These are phyloP conservation scores for Chlamydomonas applanata DNA, from an alignment of 139 green algal species.

Conservation along the genomic window DNA sequence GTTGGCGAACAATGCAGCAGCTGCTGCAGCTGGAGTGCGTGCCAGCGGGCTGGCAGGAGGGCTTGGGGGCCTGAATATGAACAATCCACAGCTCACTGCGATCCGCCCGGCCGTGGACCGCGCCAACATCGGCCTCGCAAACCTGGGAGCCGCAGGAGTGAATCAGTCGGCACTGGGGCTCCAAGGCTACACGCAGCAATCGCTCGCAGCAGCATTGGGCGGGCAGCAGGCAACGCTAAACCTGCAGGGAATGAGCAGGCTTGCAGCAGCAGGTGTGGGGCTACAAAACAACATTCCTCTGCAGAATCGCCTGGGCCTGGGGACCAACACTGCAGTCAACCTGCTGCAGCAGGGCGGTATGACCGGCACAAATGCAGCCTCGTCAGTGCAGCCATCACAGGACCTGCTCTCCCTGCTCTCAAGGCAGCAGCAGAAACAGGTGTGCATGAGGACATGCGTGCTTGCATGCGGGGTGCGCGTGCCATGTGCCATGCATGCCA, in stretches of 20 bases:
- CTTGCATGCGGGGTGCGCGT: no score
- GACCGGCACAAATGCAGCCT: background rate
- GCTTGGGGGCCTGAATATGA: no score
- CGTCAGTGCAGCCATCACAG: conserved; percentile 12
- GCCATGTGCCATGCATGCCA: no score
- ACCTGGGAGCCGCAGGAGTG: conserved; percentile 13
- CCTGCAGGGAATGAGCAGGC: background rate
- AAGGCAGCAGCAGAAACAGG: conserved; percentile 22
- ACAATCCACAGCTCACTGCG: background rate
- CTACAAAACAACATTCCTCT: background rate
- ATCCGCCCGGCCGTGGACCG: no score
- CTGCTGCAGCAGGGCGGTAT: conserved; percentile 22
- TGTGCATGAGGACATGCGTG: no score
- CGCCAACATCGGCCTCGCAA: background rate
- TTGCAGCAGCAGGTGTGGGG: conserved; percentile 18
- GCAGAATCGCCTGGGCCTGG: conserved; percentile 11
- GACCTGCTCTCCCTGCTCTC: conserved; percentile 26
- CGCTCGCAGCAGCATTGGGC: conserved; percentile 19
- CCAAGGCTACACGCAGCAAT: conserved; percentile 28
- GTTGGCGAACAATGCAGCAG: background rate
- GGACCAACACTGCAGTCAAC: conserved; percentile 9
- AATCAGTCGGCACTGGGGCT: conserved; percentile 1
- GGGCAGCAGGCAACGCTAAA: background rate
- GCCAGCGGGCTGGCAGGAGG: no score
- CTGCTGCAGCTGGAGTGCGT: background rate